Percentiles rank a stretch among this genome's conserved stretches.
These are phyloP conservation scores for Populus simonii DNA, from an alignment of 345 rosid genomes.

Conservation along the genomic window DNA sequence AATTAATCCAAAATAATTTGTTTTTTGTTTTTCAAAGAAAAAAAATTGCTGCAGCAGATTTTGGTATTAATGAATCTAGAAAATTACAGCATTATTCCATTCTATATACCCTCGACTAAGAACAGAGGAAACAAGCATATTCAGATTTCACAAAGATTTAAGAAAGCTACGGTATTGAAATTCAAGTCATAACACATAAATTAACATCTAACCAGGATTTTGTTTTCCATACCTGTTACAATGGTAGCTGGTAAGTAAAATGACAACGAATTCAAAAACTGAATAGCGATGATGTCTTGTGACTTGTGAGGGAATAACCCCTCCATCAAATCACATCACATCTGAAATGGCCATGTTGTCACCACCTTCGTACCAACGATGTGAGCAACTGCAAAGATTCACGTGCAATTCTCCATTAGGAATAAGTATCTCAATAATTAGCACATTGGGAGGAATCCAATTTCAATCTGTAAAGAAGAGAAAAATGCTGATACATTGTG, in stretches of 20 bases:
- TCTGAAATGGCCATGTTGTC: slow-evolving; percentile 9
- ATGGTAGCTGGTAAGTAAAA: not conserved
- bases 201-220: not conserved
- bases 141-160: not conserved
- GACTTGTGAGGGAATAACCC: not conserved
- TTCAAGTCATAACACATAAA: slow-evolving; percentile 1
- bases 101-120: not conserved
- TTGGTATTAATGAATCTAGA: not conserved
- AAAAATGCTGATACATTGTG: not conserved
- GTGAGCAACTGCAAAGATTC: slow-evolving; percentile 71
- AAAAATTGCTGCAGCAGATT: not conserved
- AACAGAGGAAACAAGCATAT: not conserved
- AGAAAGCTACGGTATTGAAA: not conserved
- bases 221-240: slow-evolving; percentile 7
- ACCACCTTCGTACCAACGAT: slow-evolving; percentile 84
- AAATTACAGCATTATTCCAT: not conserved
- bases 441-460: not conserved
- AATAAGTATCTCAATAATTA: not conserved
- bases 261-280: not conserved
- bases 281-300: not conserved
- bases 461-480: not conserved
- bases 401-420: slow-evolving; percentile 15
- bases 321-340: not conserved
- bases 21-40: no score
- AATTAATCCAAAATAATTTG: not conserved